Evolutionary conservation across 1,284 basidiomycete species (phyloP).

Genomic region (Heterobasidion parviporum): DNA sequence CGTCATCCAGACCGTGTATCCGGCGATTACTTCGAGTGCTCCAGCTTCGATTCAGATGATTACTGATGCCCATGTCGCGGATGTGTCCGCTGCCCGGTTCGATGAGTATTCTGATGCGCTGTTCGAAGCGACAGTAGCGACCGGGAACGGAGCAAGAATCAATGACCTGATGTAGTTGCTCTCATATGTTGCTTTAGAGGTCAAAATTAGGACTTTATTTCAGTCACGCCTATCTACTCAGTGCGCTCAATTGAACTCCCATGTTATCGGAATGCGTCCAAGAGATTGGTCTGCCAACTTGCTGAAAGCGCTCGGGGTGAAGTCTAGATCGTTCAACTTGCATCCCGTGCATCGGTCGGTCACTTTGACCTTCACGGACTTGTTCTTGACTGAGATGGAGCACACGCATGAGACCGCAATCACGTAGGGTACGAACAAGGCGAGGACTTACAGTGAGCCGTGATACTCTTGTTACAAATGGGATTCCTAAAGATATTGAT

Average conservation of each 20-base stretch:
- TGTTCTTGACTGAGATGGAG: conserved; percentile 35
- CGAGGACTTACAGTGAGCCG: conserved; percentile 14
- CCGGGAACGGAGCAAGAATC: neutral
- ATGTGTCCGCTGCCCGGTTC: neutral
- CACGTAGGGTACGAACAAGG: neutral
- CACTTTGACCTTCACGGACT: conserved; percentile 37
- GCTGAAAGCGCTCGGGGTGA: conserved; percentile 47
- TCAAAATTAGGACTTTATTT: too few relatives aligned
- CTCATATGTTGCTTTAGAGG: too few relatives aligned
- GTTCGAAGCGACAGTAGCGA: neutral
- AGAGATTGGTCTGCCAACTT: conserved; percentile 21
- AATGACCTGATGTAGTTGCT: neutral
- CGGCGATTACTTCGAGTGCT: neutral
- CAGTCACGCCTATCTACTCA: too few relatives aligned
- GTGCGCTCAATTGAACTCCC: conserved; percentile 20
- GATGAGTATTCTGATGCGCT: neutral
- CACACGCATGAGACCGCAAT: neutral
- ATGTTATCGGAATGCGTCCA: conserved; percentile 47
- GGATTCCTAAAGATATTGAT: conserved; percentile 15
- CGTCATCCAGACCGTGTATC: neutral
- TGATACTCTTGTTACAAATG: conserved; percentile 20
- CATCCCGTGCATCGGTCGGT: conserved; percentile 59
- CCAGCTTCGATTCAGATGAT: neutral
- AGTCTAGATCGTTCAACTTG: conserved; percentile 38
- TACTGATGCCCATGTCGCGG: neutral